Base-by-base conservation (phyloP, 164 flowering plant genomes). In the Taxillus chinensis region DNA sequence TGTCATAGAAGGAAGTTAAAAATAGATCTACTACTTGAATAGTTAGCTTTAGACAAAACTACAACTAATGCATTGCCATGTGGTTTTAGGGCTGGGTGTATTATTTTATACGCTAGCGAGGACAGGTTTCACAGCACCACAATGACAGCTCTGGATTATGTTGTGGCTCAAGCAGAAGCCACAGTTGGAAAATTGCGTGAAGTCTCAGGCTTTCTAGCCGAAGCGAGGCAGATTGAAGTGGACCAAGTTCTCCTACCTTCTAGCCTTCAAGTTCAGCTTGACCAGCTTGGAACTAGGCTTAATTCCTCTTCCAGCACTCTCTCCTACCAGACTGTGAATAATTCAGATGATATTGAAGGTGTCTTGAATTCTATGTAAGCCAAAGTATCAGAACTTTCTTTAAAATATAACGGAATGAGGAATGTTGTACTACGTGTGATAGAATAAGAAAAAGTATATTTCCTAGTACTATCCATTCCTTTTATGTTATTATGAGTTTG, bases 191-290 rank as follows among this genome's bases (percentile, higher is more conserved):
- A 68, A 51, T 70, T 80, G 4, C 55, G 46, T 12, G 55, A 59
- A 55, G 75, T 78, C 12, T 77, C 81, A 1, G 67, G 64, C 39
- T 67, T 57, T 70, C 68, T 80, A 52, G 71, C 63, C 40, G 59
- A 71, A 17, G 81, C 81, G 2, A 80, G 74, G 70, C 72, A 62
- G 60, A 48, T 70, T 49, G 74, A 67, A 39, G 79, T 80, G 10
- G 76, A 73, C 45, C 52, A 75, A 55, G 72, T 77, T n/a, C 71
- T 70, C 51, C 59, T 80, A 12, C 83, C 81, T 16, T 62, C 81
- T 15, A 68, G 62, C 65, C 73, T 75, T 61, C 79, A 73, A 68
- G 68, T 70, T 41, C 78, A 77, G 39, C 75, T 80, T 45, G 81
- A 77, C 49, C 68, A 71, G 55, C 67, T 75, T 1, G 75, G 41